Evolutionary conservation across 768 basidiomycete genomes (phyloP), one percentile per base, ranked within the genome.

Genomic region (Suillus luteus): DNA sequence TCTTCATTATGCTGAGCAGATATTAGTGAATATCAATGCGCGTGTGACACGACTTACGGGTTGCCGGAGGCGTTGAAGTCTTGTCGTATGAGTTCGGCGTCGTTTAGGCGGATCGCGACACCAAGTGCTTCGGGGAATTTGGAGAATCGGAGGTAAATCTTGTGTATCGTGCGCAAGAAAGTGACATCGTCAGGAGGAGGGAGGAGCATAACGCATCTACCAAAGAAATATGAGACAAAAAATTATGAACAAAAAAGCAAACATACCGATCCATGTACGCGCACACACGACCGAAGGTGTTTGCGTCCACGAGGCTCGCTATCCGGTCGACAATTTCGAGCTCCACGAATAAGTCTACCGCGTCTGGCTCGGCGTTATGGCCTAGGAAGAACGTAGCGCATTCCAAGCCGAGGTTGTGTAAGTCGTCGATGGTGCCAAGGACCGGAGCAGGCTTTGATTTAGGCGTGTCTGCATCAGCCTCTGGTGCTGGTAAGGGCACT

Each of bases 301-400:
- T 92, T 33, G 88, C 83, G 69, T 99, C 96, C 22, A 97, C 90
- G 49, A 95, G 78, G 12, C 86, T 79, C 19, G 85, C 82, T 67
- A 98, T 88, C 71, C 86, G 85, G 65, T 88, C 83, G 31, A 97
- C 89, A 68, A 92, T 91, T 75, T 99, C 97, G 68, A 99, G 78
- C 70, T 98, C 97, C 71, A 97, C 89, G 64, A 99, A 79, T 40
- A 99, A 81, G 78, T 99, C 97, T 38, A 99, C 96, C 0, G 96
- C 97, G 73, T 99, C 97, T 37, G 95, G 96, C 76, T 99, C 97
- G 11, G 96, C 97, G 71, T 99, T 98, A 75, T 99, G 97, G 19
- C 83, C 82, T 15, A 99, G 80, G 67, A 75, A 77, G 2, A 81
- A 99, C 14, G 81, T 87, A 8, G 95, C 92, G 70, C 97, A 93